These are phyloP conservation scores for Xylariaceae sp. DNA, from an alignment of 2,329 filamentous ascomycete species.

Conservation along the genomic window DNA sequence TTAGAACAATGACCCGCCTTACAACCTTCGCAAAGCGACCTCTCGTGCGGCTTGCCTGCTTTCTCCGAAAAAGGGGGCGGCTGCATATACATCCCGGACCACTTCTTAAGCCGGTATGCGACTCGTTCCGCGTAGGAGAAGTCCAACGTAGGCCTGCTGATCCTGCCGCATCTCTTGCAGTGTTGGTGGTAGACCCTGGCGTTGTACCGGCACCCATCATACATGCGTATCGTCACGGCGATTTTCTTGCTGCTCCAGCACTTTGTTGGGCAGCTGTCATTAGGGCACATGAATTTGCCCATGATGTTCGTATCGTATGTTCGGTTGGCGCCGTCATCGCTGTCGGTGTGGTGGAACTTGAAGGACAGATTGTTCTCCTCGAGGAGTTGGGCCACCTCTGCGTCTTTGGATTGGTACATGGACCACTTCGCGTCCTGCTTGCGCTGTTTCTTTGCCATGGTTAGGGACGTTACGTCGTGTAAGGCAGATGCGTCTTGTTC, in stretches of 20 bases:
- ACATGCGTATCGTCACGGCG: slow-evolving; percentile 16
- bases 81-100: slow-evolving; percentile 21
- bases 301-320: slow-evolving; percentile 10
- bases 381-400: slow-evolving; percentile 7
- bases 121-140: slow-evolving; percentile 27
- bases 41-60: slow-evolving; percentile 12
- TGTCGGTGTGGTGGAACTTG: slow-evolving; percentile 3
- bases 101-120: slow-evolving; percentile 29
- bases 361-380: slow-evolving; percentile 5
- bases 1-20: slow-evolving; percentile 7
- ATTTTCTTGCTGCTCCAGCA: slow-evolving; percentile 18
- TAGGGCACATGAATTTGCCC: slow-evolving; percentile 20
- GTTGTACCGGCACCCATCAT: slow-evolving; percentile 22
- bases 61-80: background rate
- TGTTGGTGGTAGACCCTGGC: slow-evolving; percentile 28
- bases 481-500: too few species aligned
- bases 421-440: slow-evolving; percentile 3
- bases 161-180: slow-evolving; percentile 20
- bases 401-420: slow-evolving; percentile 8
- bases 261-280: slow-evolving; percentile 2
- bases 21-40: slow-evolving; percentile 22
- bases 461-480: too few species aligned
- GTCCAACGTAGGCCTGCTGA: slow-evolving; percentile 23
- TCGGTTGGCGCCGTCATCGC: background rate
- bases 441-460: background rate